Evolutionary conservation across 2,329 filamentous ascomycete genomes (phyloP).

Genomic region (Aspergillus hiratsukae): DNA sequence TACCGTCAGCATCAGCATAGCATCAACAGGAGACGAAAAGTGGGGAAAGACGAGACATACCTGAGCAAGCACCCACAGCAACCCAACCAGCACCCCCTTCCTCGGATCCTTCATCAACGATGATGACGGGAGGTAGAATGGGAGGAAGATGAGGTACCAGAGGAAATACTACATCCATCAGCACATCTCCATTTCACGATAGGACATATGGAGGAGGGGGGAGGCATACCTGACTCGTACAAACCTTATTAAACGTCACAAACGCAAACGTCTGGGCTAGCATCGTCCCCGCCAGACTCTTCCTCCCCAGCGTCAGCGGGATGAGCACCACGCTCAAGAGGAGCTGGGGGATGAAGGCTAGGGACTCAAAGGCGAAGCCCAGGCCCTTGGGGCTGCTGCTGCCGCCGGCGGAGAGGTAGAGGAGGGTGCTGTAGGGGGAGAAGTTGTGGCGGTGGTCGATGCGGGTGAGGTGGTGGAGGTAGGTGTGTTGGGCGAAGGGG

Average conservation of each 20-base stretch:
- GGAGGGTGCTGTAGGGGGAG: slow-evolving; percentile 86
- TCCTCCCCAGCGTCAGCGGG: slow-evolving; percentile 71
- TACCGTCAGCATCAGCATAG: slow-evolving; percentile 30
- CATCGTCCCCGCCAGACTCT: slow-evolving; percentile 76
- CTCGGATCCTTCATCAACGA: slow-evolving; percentile 59
- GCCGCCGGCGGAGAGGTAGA: slow-evolving; percentile 76
- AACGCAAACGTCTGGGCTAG: slow-evolving; percentile 95
- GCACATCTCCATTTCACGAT: not conserved
- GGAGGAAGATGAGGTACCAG: slow-evolving; percentile 94
- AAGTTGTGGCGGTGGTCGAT: slow-evolving; percentile 98
- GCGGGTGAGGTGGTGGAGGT: slow-evolving; percentile 84
- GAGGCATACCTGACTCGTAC: slow-evolving; percentile 68
- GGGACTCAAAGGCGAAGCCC: slow-evolving; percentile 57
- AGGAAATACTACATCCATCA: slow-evolving; percentile 73
- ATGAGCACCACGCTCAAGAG: slow-evolving; percentile 73
- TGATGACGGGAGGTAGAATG: slow-evolving; percentile 80
- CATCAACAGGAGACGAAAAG: not conserved
- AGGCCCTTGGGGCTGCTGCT: slow-evolving; percentile 24
- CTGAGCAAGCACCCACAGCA: slow-evolving; percentile 73
- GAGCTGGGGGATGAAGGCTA: slow-evolving; percentile 87
- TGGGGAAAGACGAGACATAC: slow-evolving; percentile 30
- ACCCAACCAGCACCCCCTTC: slow-evolving; percentile 61
- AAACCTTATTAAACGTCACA: slow-evolving; percentile 97
- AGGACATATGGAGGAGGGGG: no score
- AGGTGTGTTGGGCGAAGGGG: slow-evolving; percentile 85